phyloP scores from a whole-genome alignment of 495 filamentous ascomycete genomes.

The Penicillium cataractarum region DNA sequence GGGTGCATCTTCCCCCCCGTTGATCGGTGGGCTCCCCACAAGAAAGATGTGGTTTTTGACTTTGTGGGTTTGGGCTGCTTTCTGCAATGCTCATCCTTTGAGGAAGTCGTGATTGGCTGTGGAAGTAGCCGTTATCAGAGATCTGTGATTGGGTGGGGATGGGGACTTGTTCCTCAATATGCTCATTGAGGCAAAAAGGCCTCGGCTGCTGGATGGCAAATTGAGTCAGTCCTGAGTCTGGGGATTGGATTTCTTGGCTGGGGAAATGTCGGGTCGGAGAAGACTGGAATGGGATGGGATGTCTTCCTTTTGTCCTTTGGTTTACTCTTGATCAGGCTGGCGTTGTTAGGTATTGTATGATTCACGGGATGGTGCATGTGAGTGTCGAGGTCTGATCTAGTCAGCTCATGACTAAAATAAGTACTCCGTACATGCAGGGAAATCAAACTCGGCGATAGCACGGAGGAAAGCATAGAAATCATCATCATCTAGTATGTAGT shows the following conservation, averaged over 20 bases:
- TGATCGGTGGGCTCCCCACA: conserved; percentile 1
- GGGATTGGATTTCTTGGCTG: not conserved
- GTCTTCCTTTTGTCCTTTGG: no score
- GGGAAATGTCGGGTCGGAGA: not conserved
- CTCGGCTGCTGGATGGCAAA: not conserved
- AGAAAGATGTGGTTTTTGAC: not conserved
- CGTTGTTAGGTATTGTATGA: not conserved
- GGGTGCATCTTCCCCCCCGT: conserved; percentile 3
- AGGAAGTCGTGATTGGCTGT: not conserved
- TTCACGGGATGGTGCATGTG: not conserved
- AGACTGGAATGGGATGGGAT: not conserved
- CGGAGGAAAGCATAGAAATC: not conserved
- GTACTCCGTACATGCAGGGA: not conserved
- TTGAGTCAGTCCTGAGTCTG: not conserved
- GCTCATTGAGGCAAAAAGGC: not conserved
- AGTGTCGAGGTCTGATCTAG: not conserved
- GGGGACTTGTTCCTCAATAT: not conserved
- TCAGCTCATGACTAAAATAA: not conserved
- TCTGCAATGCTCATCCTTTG: not conserved
- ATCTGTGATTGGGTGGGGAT: not conserved
- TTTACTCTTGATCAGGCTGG: not conserved
- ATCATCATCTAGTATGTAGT: not conserved
- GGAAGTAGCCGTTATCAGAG: not conserved
- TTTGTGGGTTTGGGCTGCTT: not conserved
- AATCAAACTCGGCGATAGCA: not conserved